Percentiles rank a stretch among this genome's conserved stretches.
Conservation (phyloP, 1,284 basidiomycete species). For the Malassezia pachydermatis region DNA sequence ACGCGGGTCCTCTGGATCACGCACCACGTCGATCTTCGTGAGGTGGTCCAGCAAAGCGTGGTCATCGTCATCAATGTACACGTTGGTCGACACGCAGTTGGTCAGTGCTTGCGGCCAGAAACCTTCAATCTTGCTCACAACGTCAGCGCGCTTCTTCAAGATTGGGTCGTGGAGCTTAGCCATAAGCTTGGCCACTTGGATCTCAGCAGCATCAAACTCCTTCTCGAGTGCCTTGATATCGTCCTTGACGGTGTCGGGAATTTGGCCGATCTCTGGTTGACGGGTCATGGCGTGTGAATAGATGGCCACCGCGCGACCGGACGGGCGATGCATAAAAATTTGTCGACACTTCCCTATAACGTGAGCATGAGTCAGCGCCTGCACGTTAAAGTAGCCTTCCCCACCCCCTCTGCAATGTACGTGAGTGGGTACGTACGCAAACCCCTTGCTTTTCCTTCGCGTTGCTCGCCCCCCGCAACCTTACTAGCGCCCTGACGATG, state of each 20-base stretch:
- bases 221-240: conserved; percentile 28
- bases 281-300: conserved; percentile 8
- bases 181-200: conserved; percentile 31
- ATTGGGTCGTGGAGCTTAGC: conserved; percentile 36
- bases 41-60: conserved; percentile 36
- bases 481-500: not conserved
- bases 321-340: too few species aligned
- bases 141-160: conserved; percentile 36
- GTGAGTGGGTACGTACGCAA: too few species aligned
- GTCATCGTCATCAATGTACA: conserved; percentile 45
- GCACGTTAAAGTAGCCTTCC: too few species aligned
- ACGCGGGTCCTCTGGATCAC: conserved; percentile 36
- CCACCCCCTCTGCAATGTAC: too few species aligned
- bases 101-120: conserved; percentile 42
- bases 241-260: conserved; percentile 17
- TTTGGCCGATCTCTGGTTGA: conserved; percentile 16
- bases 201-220: conserved; percentile 31
- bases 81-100: conserved; percentile 40
- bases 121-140: conserved; percentile 30
- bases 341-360: too few species aligned
- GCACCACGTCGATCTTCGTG: conserved; percentile 31
- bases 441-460: too few species aligned
- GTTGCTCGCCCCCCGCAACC: not conserved
- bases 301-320: too few species aligned
- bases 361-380: too few species aligned